Percentiles rank a stretch among this genome's conserved stretches.
These are phyloP conservation scores for Clonostachys rhizophaga DNA, from an alignment of 2,329 filamentous ascomycete genomes.

Conservation along the genomic window DNA sequence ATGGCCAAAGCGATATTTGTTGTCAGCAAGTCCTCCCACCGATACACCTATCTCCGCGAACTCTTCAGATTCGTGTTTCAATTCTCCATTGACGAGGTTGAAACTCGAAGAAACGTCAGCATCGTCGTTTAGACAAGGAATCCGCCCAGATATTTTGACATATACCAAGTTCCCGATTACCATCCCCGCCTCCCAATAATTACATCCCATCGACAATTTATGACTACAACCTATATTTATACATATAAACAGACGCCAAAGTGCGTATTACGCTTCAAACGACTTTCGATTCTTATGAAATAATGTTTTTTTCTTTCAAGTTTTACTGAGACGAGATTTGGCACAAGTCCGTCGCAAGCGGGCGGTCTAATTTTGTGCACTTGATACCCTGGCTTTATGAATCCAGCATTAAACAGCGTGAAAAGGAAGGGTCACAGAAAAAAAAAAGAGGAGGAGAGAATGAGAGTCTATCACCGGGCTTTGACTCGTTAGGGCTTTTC, in stretches of 20 bases:
- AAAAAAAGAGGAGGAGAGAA: not conserved
- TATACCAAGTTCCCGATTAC: not conserved
- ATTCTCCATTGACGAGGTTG: constrained; percentile 75
- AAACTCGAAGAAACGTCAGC: constrained; percentile 59
- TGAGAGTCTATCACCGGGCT: not conserved
- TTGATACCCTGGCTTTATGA: not conserved
- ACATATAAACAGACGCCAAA: not conserved
- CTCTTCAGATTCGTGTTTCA: constrained; percentile 82
- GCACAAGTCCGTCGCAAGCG: not conserved
- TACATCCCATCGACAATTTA: not conserved
- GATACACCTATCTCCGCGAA: constrained; percentile 77
- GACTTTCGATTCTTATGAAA: not conserved
- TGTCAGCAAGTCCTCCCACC: constrained; percentile 61
- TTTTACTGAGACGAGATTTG: too few species aligned
- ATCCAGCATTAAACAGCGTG: too few species aligned
- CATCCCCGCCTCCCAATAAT: not conserved
- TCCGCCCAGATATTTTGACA: not conserved
- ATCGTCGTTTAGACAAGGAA: constrained; percentile 42
- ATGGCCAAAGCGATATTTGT: constrained; percentile 74
- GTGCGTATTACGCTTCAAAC: not conserved
- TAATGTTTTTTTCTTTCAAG: not conserved
- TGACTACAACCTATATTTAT: not conserved
- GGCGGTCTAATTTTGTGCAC: not conserved
- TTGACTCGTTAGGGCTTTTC: too few species aligned
- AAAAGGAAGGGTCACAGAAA: not conserved